Base-by-base conservation (phyloP, 768 basidiomycete species). In the Kwoniella dendrophila region DNA sequence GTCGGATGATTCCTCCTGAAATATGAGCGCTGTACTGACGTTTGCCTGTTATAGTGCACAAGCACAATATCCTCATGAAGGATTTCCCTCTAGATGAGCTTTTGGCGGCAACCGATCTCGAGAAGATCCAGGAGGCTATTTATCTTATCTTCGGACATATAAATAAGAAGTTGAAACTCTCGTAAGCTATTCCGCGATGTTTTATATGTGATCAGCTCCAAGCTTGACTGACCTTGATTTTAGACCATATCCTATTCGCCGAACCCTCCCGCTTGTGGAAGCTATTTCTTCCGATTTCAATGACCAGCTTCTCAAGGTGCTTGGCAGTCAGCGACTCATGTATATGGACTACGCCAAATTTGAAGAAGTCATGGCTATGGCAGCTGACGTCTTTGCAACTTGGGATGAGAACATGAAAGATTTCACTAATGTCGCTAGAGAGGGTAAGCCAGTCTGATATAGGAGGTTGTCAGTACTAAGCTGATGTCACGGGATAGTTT, bases 261-360 rank as follows among this genome's bases (percentile, higher is more conserved):
- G 95, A 32, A 92, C 93, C 7, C 86, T 98, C 4, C 96, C 95
- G 0, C 88, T 99, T 45, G 93, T 97, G 30, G 95, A 98, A 79
- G 96, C 95, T 38, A 98, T 99, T 75, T 98, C 96, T 6, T 86
- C 89, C 14, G 96, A 99, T 78, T 96, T 99, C 81, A 95, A 95
- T 71, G 91, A 96, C 77, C 90, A 93, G 72, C 86, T 97, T 32
- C 83, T 95, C 0, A 88, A 89, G 38, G 92, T 98, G 34, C 83
- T 99, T 40, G 90, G 88, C 2, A 90, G 90, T 2, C 91, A 94
- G 62, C 88, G 95, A 10, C 84, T 98, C 0, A 88, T 93, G 16
- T 97, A 96, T 77, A 88, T 90, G 33, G 92, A 93, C 0, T 97
- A 97, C 80, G 88, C 90, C 56, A 90, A 91, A 0, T 98, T 99